A percentile compares a stretch with the other conserved stretches of the same genome.
Conservation (phyloP, 192 early-diverging fungal species). For the Backusella tuberculispora region DNA sequence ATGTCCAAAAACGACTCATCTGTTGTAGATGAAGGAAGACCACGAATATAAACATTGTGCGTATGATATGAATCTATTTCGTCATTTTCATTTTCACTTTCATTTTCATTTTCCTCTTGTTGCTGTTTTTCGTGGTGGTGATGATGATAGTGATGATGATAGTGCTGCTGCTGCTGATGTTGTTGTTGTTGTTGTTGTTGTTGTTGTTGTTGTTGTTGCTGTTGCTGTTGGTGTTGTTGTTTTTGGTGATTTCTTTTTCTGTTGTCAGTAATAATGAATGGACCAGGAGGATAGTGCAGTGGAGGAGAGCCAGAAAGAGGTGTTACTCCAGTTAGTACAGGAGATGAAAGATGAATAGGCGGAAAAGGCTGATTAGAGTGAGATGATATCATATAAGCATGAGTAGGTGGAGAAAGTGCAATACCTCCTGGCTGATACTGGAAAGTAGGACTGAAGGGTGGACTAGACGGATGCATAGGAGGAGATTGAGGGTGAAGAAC, state of each 20-base stretch:
- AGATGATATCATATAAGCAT: constrained; percentile 46
- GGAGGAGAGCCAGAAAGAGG: constrained; percentile 39
- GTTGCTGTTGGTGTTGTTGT: constrained; percentile 26
- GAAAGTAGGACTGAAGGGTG: constrained; percentile 46
- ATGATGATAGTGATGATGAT: constrained; percentile 21
- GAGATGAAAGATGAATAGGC: constrained; percentile 48
- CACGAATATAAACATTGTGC: constrained; percentile 85
- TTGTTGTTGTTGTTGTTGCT: not conserved
- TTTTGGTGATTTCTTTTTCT: constrained; percentile 1
- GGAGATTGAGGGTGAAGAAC: constrained; percentile 50
- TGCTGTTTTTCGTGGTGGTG: constrained; percentile 25
- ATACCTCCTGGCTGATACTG: constrained; percentile 39
- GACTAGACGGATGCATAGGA: constrained; percentile 46
- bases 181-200: not conserved
- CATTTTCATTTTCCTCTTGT: not conserved
- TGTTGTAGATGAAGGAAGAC: constrained; percentile 65
- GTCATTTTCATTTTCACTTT: not conserved
- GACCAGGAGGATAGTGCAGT: constrained; percentile 18
- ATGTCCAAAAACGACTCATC: constrained; percentile 70
- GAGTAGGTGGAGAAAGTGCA: constrained; percentile 44
- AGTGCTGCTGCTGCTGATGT: constrained; percentile 23
- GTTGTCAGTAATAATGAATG: constrained; percentile 15
- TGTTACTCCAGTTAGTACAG: constrained; percentile 40
- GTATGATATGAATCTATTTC: constrained; percentile 40
- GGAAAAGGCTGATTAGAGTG: constrained; percentile 39